Base-by-base conservation (phyloP, 2,329 filamentous ascomycete species). In the Ceratocystis lukuohia region DNA sequence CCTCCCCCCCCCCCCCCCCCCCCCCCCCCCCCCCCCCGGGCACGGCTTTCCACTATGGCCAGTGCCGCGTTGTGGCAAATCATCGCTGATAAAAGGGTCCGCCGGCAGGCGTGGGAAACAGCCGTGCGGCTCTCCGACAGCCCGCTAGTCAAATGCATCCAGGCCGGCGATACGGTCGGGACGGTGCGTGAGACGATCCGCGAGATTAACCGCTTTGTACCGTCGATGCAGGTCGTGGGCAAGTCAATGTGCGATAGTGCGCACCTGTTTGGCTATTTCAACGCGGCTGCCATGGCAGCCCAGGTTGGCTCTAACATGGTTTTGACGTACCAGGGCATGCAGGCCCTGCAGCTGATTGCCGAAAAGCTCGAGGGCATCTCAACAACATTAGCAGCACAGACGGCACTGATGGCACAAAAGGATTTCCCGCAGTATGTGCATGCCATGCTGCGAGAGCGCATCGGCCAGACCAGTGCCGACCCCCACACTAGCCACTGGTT, bases 401-500 rank as follows among this genome's bases (percentile, higher is more conserved):
- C 74, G 0, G 74, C 75, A 2, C 72, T 76, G 1, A 71, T 73
- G 30, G 74, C 75, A 1, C 74, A 76, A n/a, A 71, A 72, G 65
- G 72, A 76, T 37, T 76, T 76, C 25, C 74, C 75, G 0, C 71
- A 73, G 22, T 75, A 75, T 15, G 74, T 76, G 17, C 72, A 75
- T 53, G 72, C 75, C 41, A 75, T 76, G 74, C 70, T 76, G 28
- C 69, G 71, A n/a, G 74, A 76, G 69, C 71, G 74, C 7, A 70
- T 76, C 28, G 71, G 69, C 5, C 73, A 75, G 66, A 74, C 74
- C 3, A 70, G 71, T 6, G 69, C 70, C 30, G 74, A 76, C 22
- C 69, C 70, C 1, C 67, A 70, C 33, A 70, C 69, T 25, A 71
- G 75, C 5, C 76, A 77, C 66, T 74, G 74, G 71, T 77, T 77